Base-by-base conservation (phyloP, 1,284 basidiomycete genomes). In the Chalciporus sp. region DNA sequence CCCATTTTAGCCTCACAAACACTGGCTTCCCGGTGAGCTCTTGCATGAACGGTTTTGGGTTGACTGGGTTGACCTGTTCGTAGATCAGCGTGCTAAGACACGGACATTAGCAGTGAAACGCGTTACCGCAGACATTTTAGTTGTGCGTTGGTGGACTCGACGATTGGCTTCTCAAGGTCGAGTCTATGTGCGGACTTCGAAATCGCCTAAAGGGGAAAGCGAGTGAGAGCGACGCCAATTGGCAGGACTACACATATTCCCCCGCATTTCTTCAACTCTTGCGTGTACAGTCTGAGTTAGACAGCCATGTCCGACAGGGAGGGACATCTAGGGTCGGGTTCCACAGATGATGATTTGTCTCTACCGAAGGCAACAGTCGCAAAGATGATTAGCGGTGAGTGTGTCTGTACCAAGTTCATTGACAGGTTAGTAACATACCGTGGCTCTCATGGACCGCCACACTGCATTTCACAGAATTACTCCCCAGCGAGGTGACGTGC, bases 11-110 rank as follows among this genome's bases (percentile, higher is more conserved):
- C 58, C 88, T 85, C 55, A 99, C 95, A 66, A 88, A 90, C 47
- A 98, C 94, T 43, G 91, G 90, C 81, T 99, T 98, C 65, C 97
- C 97, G 26, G 96, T 98, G 65, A 98, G 86, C 73, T 97, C 94
- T 76, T 98, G 94, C 66, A 99, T 84, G 77, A 99, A 99, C 8
- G 97, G 97, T 77, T 98, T 98, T 17, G 97, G 96, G 76, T 99
- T 99, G 66, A 98, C 94, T 60, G 95, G 95, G 66, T 87, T 85
- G 68, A 92, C 90, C 91, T 92, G 62, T 12, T 51, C 26, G 51
- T 9, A 39, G 19, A 56, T 61, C 53, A 67, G 52, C 44, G 46
- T 45, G 51, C 58, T 51, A 57, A 58, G 52, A 60, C 57, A 58
- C 61, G 49, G 23, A 27, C 31, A 43, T 12, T 14, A 26, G 31